Evolutionary conservation across 2,329 filamentous ascomycete species (phyloP), one percentile per base, ranked within the genome.

Genomic region (Colletotrichum sp.): DNA sequence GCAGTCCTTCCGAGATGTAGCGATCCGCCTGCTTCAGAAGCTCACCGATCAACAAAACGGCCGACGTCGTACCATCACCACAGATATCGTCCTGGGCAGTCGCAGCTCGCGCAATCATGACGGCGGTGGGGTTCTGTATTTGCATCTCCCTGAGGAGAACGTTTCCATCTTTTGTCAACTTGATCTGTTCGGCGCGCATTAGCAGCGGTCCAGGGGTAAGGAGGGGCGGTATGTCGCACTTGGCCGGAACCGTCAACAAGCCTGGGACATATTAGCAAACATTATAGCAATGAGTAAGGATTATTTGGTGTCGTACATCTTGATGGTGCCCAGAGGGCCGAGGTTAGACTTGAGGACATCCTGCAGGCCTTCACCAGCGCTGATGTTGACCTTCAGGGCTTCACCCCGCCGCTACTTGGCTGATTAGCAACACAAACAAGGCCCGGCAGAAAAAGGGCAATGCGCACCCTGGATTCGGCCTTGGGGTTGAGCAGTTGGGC

Each of bases 61-160:
- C 96, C 63, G 96, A 98, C 57, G 97, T 99, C 81, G 97, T 99
- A 82, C 97, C 97, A 85, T 99, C 97, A 83, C 97, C 97, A 81
- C 95, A 98, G 81, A 99, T 99, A 82, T 99, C 97, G 85, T 99
- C 97, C 85, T 99, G 96, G 79, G 97, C 97, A 48, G 97, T 99
- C 74, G 97, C 97, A 82, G 96, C 96, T 83, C 92, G 88, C 73
- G 92, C 92, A 84, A 94, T 94, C 92, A 94, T 94, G 78, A 97
- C 97, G 79, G 97, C 97, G 43, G 97, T 99, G 32, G 97, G 97
- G 86, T 99, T 99, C 88, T 98, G 96, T 84, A 99, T 99, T 92
- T 99, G 96, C 92, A 94, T 94, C 85, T 94, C 92, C 81, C 92
- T 89, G 78, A 94, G 86, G 30, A 94, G 89, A 77, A 99, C 96